Conservation (phyloP, 768 basidiomycete species). For the Kwoniella sp. region DNA sequence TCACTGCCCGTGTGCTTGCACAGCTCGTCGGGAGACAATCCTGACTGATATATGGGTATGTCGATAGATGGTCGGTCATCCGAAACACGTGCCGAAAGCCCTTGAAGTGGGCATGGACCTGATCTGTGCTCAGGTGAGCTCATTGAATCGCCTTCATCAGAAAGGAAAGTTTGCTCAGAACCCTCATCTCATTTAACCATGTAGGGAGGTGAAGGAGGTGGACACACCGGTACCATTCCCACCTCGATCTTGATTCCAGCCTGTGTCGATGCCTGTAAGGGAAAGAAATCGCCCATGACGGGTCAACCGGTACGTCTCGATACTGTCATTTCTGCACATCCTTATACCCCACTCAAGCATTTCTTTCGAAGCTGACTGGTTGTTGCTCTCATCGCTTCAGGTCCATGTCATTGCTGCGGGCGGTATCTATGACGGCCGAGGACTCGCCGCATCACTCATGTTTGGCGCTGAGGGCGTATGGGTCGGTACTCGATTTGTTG, state of each 20-base stretch:
- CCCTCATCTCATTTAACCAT: background rate
- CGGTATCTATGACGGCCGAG: slow-evolving; percentile 84
- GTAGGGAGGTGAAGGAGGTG: slow-evolving; percentile 85
- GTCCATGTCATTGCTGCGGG: slow-evolving; percentile 88
- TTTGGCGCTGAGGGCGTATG: slow-evolving; percentile 87
- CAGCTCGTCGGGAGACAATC: too few species aligned
- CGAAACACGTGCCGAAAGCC: slow-evolving; percentile 62
- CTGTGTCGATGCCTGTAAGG: slow-evolving; percentile 79
- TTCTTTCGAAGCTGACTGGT: too few species aligned
- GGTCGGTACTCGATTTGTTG: slow-evolving; percentile 86
- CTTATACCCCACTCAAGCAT: too few species aligned
- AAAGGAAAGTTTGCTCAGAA: background rate
- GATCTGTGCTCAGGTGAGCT: slow-evolving; percentile 71
- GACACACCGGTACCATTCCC: slow-evolving; percentile 83
- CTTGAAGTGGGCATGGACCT: slow-evolving; percentile 82
- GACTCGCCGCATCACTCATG: slow-evolving; percentile 80
- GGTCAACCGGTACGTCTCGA: slow-evolving; percentile 65
- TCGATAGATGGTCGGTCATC: slow-evolving; percentile 71
- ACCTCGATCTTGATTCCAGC: slow-evolving; percentile 87
- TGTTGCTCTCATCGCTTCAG: slow-evolving; percentile 18
- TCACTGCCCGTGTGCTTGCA: too few species aligned
- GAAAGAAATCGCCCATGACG: slow-evolving; percentile 74
- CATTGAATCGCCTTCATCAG: too few species aligned
- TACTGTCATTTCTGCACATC: too few species aligned
- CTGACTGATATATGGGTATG: background rate